phyloP scores from a whole-genome alignment of 202 grass and related monocot species.

The Eragrostis tef region DNA sequence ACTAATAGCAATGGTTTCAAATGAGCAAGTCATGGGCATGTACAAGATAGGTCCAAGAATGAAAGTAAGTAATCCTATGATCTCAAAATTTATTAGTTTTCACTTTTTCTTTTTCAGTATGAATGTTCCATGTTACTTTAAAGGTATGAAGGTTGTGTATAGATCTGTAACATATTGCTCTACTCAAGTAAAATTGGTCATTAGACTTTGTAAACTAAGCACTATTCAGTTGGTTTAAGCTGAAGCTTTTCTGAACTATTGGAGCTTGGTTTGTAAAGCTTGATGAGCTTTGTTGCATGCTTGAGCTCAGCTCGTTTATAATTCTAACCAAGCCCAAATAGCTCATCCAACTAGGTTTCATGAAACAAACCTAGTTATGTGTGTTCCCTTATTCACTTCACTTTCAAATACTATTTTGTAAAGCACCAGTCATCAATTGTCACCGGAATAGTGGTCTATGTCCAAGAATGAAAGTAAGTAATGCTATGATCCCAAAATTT shows the following conservation, averaged over 20 bases:
- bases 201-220: background rate
- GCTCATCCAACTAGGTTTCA: background rate
- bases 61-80: conserved; percentile 52
- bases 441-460: background rate
- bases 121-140: background rate
- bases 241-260: too few relatives aligned
- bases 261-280: background rate
- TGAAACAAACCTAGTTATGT: background rate
- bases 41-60: conserved; percentile 60
- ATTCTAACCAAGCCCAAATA: background rate
- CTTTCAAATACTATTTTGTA: background rate
- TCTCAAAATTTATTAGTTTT: background rate
- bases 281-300: background rate
- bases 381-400: background rate
- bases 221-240: too few relatives aligned
- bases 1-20: conserved; percentile 70
- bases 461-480: conserved; percentile 56
- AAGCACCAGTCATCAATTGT: background rate
- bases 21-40: conserved; percentile 75
- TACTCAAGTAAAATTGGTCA: too few relatives aligned
- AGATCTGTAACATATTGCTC: too few relatives aligned
- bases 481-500: background rate
- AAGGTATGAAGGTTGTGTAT: too few relatives aligned
- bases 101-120: background rate
- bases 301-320: background rate